Evolutionary conservation across 352 stramenopile species (phyloP), one percentile per base, ranked within the genome.

Genomic region (Globisporangium canariense): DNA sequence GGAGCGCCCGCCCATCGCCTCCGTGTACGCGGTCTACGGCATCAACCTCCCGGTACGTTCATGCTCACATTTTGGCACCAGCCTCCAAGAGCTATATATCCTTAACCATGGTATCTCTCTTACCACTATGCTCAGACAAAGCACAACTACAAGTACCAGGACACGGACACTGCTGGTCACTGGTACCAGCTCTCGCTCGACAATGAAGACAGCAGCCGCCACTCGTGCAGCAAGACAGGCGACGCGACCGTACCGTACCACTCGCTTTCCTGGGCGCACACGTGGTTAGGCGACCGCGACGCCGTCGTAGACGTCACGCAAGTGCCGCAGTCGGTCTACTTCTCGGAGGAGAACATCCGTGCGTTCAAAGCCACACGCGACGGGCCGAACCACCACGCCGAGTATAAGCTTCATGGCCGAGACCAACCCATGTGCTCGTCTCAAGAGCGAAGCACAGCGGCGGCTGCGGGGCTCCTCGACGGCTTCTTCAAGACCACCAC

Each of bases 181-280:
- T 93, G 83, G 83, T 87, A 83, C 59, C 78, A 90, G 55, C 32
- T 93, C 34, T 58, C 83, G 49, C 66, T 85, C 40, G 66, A 70
- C 34, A 73, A 88, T 40, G 83, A 93, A 60, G 58, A 78, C 56
- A 77, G 73, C 1, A 59, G 73, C 9, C 68, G 73, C 34, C 66
- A 74, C 34, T 77, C 81, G 11, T 94, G 85, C 70, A 75, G 70
- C 60, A 91, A 90, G 64, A 92, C 82, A 3, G 83, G 85, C 14
- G 85, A 94, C 50, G 81, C 71, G 60, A 94, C 85, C 4, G 83
- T 91, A 22, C 68, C 79, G 13, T 94, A 94, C 54, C 83, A 94
- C 70, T 94, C 85, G 30, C 70, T 94, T 13, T 90, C 85, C 8
- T 92, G 75, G 76, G 81, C 81, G 0, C 85, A 94, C 67, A 88